A percentile compares a stretch with the other conserved stretches of the same genome.
Evolutionary conservation across 345 rosid species (phyloP).

Genomic region (Dovyalis caffra): DNA sequence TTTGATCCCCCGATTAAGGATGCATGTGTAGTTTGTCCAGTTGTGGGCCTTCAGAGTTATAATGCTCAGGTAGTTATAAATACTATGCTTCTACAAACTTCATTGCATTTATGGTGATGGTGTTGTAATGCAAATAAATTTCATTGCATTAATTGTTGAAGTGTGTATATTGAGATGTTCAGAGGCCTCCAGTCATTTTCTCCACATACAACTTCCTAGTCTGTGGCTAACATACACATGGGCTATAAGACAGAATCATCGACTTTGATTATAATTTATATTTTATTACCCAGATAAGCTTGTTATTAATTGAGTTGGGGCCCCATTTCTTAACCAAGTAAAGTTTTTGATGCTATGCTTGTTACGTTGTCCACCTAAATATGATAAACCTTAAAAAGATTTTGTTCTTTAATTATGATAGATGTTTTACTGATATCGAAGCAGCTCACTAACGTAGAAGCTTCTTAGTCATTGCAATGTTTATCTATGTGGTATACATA

Average conservation of each 20-base stretch:
- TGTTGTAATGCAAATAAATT: neutral
- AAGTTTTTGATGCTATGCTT: neutral
- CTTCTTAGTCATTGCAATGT: neutral
- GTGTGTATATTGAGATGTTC: neutral
- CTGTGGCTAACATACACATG: no score
- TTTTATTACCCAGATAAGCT: neutral
- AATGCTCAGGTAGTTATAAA: slow-evolving; percentile 49
- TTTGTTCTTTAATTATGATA: neutral
- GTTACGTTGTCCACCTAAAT: neutral
- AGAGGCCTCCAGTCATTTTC: neutral
- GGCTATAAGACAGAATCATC: neutral
- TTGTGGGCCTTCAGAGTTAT: slow-evolving; percentile 59
- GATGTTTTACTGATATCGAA: neutral
- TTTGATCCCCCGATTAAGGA: slow-evolving; percentile 21
- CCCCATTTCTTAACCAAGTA: neutral
- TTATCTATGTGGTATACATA: neutral
- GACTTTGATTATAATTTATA: neutral
- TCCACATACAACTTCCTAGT: neutral
- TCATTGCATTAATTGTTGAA: neutral
- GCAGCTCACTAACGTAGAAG: neutral
- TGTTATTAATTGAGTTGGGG: neutral
- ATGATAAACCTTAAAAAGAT: neutral
- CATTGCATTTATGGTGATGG: neutral
- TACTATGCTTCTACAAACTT: neutral
- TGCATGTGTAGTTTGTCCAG: slow-evolving; percentile 39